Base-by-base conservation (phyloP, 2,329 filamentous ascomycete species). In the Salinomyces thailandicus region DNA sequence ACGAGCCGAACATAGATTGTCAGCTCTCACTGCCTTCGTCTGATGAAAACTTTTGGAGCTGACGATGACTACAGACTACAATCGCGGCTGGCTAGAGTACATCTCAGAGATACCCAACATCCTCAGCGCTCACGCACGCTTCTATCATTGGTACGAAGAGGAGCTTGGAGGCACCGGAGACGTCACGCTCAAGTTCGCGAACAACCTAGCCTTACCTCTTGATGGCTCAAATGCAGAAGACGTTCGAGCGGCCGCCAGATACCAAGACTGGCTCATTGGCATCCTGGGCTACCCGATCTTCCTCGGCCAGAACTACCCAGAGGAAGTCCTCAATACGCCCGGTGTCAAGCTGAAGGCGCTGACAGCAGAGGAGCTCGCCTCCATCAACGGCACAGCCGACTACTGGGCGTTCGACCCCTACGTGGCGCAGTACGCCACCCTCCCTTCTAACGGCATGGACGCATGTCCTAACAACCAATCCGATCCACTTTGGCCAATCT, bases 111-210 rank as follows among this genome's bases (percentile, higher is more conserved):
- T n/a, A n/a, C n/a, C n/a, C 44, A 43, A 58, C 39, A 54, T 58
- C n/a, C 48, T 63, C 6, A 53, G 61, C 2, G 52, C 58, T 2
- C 60, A 63, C 37, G 51, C 58, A 4, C 44, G 49, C 31, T 55
- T 65, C 30, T 65, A 62, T 28, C 65, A 67, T 34, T 60, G 63
- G 64, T 48, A 53, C 42, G 60, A 67, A 30, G 54, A 64, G 12
- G 64, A 64, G 39, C 68, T 54, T 34, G 51, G 51, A 22, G 50
- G 57, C 11, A 55, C 46, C 13, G 59, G 60, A 12, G 52, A 57
- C 12, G 57, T 62, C 35, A 48, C 50, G 1, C 52, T 62, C 43
- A 64, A 64, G 42, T 31, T 31, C 15, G 14, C 9, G 8, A 55
- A 52, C 41, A 49, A 40, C 28, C 14, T 31, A 9, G 28, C 11